phyloP scores from a whole-genome alignment of 768 basidiomycete genomes.

The Phanerochaete carnosa region DNA sequence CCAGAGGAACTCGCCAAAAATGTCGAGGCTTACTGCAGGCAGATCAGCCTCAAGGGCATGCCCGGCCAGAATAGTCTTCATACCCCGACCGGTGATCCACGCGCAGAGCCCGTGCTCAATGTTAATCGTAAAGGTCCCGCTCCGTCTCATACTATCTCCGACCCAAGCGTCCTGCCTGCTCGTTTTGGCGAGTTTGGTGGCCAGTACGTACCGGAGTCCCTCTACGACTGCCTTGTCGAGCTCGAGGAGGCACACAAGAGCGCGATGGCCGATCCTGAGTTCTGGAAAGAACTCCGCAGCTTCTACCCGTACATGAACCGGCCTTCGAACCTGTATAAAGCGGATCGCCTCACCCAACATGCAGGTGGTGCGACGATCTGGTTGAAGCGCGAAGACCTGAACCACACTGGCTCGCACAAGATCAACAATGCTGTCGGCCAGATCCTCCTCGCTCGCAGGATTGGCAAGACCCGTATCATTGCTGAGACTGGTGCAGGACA shows the following conservation, averaged over 20 bases:
- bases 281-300: constrained; percentile 88
- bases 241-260: constrained; percentile 87
- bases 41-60: constrained; percentile 52
- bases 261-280: constrained; percentile 84
- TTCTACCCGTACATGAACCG: constrained; percentile 94
- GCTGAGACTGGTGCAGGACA: constrained; percentile 99
- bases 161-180: constrained; percentile 56
- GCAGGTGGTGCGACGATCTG: constrained; percentile 95
- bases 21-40: constrained; percentile 72
- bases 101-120: constrained; percentile 30
- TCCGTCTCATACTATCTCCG: constrained; percentile 29
- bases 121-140: constrained; percentile 28
- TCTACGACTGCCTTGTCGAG: constrained; percentile 91
- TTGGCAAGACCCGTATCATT: constrained; percentile 96
- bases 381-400: constrained; percentile 95
- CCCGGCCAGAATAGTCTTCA: constrained; percentile 15
- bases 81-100: constrained; percentile 28
- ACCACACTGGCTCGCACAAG: constrained; percentile 98
- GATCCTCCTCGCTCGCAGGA: constrained; percentile 89
- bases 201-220: constrained; percentile 94
- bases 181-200: constrained; percentile 96
- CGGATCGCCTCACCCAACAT: constrained; percentile 85
- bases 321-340: constrained; percentile 88
- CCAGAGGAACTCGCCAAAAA: constrained; percentile 43
- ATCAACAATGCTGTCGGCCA: constrained; percentile 99